phyloP scores from a whole-genome alignment of 2,329 filamentous ascomycete species.

The Ceratocystiopsis sp. region DNA sequence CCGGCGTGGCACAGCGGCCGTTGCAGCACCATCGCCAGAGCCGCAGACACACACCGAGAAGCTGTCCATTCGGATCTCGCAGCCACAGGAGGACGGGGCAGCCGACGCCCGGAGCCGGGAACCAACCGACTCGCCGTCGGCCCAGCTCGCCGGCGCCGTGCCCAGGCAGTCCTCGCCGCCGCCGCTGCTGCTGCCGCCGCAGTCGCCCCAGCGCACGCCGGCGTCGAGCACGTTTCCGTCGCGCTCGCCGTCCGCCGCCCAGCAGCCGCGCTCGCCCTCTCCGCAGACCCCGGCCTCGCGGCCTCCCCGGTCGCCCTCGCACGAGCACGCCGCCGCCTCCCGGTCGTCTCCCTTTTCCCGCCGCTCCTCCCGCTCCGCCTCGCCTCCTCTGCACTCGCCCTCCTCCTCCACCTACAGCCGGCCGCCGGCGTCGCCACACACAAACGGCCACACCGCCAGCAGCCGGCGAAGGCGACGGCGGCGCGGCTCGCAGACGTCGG shows the following conservation, averaged over 20 bases:
- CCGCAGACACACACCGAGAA: too few species aligned
- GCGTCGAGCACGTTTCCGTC: neutral
- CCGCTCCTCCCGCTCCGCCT: neutral
- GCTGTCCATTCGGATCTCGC: too few species aligned
- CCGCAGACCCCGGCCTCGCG: constrained; percentile 5
- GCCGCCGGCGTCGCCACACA: neutral
- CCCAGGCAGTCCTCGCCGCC: neutral
- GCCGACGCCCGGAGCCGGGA: neutral
- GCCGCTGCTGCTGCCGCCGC: neutral
- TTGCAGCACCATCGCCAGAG: too few species aligned
- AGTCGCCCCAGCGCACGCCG: neutral
- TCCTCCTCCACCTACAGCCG: neutral
- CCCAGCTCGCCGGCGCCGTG: constrained; percentile 7
- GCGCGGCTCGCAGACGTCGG: too few species aligned
- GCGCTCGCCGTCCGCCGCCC: constrained; percentile 15
- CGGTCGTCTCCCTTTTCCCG: constrained; percentile 3
- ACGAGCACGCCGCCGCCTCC: constrained; percentile 13
- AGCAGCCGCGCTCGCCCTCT: constrained; percentile 13
- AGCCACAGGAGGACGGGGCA: too few species aligned
- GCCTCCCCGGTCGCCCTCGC: constrained; percentile 11
- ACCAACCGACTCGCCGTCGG: constrained; percentile 6
- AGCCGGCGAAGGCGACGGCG: too few species aligned
- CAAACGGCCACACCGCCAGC: neutral
- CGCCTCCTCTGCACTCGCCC: too few species aligned
- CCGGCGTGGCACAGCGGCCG: too few species aligned